A percentile compares a stretch with the other conserved stretches of the same genome.
Evolutionary conservation across 208 protist genomes (phyloP).

Genomic region (Strigomonas galati): DNA sequence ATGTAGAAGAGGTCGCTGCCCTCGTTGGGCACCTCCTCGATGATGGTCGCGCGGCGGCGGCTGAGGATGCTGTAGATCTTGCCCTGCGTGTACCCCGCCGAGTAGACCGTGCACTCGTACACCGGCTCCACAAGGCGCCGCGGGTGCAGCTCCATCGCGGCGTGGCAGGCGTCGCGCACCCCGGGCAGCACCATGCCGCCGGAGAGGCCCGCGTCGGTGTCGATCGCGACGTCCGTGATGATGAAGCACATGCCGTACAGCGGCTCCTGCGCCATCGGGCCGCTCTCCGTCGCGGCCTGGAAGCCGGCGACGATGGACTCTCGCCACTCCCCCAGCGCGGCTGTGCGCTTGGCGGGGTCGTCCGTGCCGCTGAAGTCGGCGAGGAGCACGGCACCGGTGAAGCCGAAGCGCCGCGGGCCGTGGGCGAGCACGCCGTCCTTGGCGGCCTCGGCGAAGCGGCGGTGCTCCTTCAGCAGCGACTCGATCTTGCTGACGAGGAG

Average conservation of each 20-base stretch:
- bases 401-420: conserved; percentile 63
- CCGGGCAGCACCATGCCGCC: conserved; percentile 93
- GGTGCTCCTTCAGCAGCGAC: conserved; percentile 37
- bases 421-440: conserved; percentile 47
- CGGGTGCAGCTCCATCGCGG: conserved; percentile 90
- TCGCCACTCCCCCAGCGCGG: conserved; percentile 51
- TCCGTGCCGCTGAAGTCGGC: conserved; percentile 52
- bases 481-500: conserved; percentile 38
- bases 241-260: conserved; percentile 92
- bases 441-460: conserved; percentile 47
- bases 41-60: conserved; percentile 88
- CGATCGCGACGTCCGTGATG: conserved; percentile 61
- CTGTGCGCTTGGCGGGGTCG: conserved; percentile 18
- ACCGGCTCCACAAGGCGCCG: conserved; percentile 96
- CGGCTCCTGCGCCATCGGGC: conserved; percentile 98
- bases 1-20: conserved; percentile 96
- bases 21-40: conserved; percentile 96
- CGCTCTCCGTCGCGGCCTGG: conserved; percentile 90
- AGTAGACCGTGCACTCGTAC: conserved; percentile 97
- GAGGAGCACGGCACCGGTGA: conserved; percentile 72
- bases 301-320: conserved; percentile 95
- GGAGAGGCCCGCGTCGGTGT: conserved; percentile 46
- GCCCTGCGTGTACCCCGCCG: conserved; percentile 73
- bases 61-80: conserved; percentile 88
- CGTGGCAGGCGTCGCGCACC: conserved; percentile 91